Percentiles rank a stretch among this genome's conserved stretches.
phyloP scores from a whole-genome alignment of 1,139 yeast genomes.

The Scheffersomyces lignicola region DNA sequence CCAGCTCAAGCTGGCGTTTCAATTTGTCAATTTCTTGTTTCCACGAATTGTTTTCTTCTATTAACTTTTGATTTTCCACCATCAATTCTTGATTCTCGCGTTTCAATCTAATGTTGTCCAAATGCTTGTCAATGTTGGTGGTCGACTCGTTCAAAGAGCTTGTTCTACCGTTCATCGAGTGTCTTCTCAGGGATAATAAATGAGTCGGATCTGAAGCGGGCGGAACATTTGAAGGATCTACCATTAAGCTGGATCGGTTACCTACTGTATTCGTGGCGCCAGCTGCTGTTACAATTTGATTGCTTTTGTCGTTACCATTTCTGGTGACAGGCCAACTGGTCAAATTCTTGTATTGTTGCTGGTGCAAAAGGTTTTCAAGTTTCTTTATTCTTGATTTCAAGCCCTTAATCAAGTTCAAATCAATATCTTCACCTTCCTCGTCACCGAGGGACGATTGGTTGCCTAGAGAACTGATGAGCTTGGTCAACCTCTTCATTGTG shows the following conservation, averaged over 20 bases:
- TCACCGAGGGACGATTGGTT: conserved; percentile 26
- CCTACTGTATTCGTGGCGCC: conserved; percentile 14
- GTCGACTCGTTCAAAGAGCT: conserved; percentile 26
- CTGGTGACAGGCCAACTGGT: conserved; percentile 55
- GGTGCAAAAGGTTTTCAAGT: conserved; percentile 66
- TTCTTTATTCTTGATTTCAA: conserved; percentile 61
- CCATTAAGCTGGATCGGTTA: conserved; percentile 12
- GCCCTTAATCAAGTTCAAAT: conserved; percentile 48
- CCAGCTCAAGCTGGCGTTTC: conserved; percentile 8
- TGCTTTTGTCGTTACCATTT: conserved; percentile 9
- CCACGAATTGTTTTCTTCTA: conserved; percentile 12
- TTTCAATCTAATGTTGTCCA: conserved; percentile 41
- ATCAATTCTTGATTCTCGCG: conserved; percentile 27
- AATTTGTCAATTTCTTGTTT: conserved; percentile 8
- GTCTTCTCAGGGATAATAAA: conserved; percentile 20
- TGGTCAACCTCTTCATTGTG: conserved; percentile 39
- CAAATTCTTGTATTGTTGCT: conserved; percentile 58
- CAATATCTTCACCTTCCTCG: conserved; percentile 24
- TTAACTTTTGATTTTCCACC: conserved; percentile 11
- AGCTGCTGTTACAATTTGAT: conserved; percentile 6
- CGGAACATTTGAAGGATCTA: conserved; percentile 6
- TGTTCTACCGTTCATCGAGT: conserved; percentile 9
- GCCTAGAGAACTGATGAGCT: conserved; percentile 34
- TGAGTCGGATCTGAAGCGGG: conserved; percentile 22
- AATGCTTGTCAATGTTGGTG: conserved; percentile 43